Percentiles rank a stretch among this genome's conserved stretches.
Conservation (phyloP, 257 asterid genomes). For the Primulina huaijiensis region DNA sequence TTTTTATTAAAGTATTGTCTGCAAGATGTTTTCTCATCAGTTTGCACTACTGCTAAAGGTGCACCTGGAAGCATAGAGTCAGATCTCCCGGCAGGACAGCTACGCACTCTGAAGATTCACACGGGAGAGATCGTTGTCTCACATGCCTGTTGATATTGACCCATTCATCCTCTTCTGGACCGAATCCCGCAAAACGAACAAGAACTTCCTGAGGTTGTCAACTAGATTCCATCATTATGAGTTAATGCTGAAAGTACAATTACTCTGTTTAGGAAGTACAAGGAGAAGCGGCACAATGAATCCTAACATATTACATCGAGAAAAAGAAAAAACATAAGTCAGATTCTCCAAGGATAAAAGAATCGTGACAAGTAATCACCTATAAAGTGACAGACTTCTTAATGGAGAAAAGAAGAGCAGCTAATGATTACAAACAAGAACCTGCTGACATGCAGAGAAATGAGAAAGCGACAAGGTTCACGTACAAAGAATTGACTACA, state of each 20-base stretch:
- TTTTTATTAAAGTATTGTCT: conserved; percentile 1
- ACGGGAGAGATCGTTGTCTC: conserved; percentile 92
- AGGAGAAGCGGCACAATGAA: conserved; percentile 7
- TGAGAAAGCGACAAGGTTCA: neutral
- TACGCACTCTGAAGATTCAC: conserved; percentile 93
- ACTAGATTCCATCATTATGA: conserved; percentile 17
- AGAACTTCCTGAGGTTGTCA: conserved; percentile 74
- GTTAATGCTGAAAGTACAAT: neutral
- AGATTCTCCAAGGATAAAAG: neutral
- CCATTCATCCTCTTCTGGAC: conserved; percentile 97
- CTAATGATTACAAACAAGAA: neutral
- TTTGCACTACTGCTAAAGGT: conserved; percentile 14
- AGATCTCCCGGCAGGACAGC: conserved; percentile 83
- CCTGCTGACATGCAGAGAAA: neutral
- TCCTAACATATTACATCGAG: neutral
- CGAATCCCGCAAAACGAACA: conserved; percentile 96
- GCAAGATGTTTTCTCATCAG: neutral
- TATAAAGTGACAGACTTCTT: neutral
- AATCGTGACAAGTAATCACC: neutral
- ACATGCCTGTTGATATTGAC: conserved; percentile 73
- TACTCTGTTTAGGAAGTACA: neutral
- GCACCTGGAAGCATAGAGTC: conserved; percentile 95
- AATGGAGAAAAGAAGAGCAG: neutral
- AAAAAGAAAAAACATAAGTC: neutral
- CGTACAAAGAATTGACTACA: conserved; percentile 9